A percentile compares a stretch with the other conserved stretches of the same genome.
Evolutionary conservation across 2,329 filamentous ascomycete species (phyloP).

Genomic region (Cadophora sp.): DNA sequence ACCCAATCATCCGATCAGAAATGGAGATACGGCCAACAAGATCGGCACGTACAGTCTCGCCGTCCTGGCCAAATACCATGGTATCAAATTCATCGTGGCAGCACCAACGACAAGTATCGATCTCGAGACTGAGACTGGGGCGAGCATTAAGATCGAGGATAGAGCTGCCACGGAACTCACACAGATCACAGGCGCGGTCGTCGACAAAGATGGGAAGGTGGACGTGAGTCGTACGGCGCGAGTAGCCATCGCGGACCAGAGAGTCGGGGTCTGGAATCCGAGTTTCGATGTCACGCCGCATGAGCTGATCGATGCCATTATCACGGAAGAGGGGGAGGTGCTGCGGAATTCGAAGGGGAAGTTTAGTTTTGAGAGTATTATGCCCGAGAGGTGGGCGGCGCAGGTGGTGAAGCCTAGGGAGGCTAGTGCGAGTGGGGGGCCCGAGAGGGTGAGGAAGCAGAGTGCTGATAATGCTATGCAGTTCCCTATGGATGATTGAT

Average conservation of each 20-base stretch:
- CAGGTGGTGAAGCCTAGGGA: slow-evolving; percentile 14
- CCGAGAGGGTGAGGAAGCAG: slow-evolving; percentile 8
- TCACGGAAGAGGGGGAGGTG: slow-evolving; percentile 89
- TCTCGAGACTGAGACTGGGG: slow-evolving; percentile 76
- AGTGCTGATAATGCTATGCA: slow-evolving; percentile 22
- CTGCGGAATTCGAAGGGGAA: slow-evolving; percentile 74
- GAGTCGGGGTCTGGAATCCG: slow-evolving; percentile 93
- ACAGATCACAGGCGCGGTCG: slow-evolving; percentile 78
- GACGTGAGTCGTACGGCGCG: slow-evolving; percentile 69
- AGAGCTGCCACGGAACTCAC: slow-evolving; percentile 83
- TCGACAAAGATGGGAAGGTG: slow-evolving; percentile 66
- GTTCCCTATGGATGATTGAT: slow-evolving; percentile 22
- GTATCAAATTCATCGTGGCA: slow-evolving; percentile 92
- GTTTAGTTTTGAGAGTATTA: slow-evolving; percentile 68
- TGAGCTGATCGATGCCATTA: slow-evolving; percentile 87
- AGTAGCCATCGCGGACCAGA: slow-evolving; percentile 78
- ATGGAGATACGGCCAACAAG: slow-evolving; percentile 98
- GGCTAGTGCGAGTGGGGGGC: background rate
- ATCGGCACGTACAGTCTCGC: slow-evolving; percentile 94
- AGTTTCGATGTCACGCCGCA: slow-evolving; percentile 95
- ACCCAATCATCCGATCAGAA: slow-evolving; percentile 47
- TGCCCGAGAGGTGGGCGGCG: slow-evolving; percentile 60
- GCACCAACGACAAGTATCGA: slow-evolving; percentile 96
- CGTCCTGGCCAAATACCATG: slow-evolving; percentile 87
- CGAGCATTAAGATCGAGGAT: slow-evolving; percentile 89